Conservation (phyloP, 345 rosid species). For the Psidium friedrichsthalianum region DNA sequence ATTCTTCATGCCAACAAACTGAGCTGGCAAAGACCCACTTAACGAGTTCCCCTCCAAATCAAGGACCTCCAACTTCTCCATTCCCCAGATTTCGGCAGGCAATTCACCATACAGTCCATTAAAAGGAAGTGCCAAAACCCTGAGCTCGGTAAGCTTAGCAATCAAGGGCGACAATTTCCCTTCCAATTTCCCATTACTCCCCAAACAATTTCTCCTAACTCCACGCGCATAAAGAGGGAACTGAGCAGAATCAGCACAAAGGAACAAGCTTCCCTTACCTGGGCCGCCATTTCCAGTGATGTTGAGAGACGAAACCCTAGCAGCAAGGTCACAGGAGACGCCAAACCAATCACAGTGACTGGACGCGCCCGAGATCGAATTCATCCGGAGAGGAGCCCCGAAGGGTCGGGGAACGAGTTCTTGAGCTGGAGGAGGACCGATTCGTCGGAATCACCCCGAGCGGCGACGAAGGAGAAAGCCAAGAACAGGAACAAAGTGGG, state of each 20-base stretch:
- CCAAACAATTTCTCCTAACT: constrained; percentile 45
- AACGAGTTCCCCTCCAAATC: constrained; percentile 77
- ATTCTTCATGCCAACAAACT: constrained; percentile 34
- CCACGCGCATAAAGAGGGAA: constrained; percentile 72
- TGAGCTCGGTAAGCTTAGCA: constrained; percentile 48
- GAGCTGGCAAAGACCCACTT: constrained; percentile 37
- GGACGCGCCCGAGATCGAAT: constrained; percentile 10
- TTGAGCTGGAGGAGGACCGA: constrained; percentile 60
- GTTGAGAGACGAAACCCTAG: constrained; percentile 64
- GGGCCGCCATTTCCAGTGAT: constrained; percentile 43
- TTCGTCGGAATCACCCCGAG: constrained; percentile 39
- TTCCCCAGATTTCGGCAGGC: constrained; percentile 60
- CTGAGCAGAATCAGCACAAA: constrained; percentile 42
- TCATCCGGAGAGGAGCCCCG: constrained; percentile 55
- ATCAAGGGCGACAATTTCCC: constrained; percentile 49
- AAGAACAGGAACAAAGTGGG: constrained; percentile 1
- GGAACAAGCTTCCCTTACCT: constrained; percentile 34
- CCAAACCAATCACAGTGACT: constrained; percentile 63
- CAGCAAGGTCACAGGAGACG: constrained; percentile 47
- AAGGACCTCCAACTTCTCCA: constrained; percentile 74
- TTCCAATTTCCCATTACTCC: constrained; percentile 33
- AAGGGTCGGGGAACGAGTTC: constrained; percentile 47
- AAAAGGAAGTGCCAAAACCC: constrained; percentile 69
- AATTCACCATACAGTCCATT: constrained; percentile 58
- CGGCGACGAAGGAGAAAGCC: constrained; percentile 19